phyloP scores from a whole-genome alignment of 2,329 filamentous ascomycete genomes.

The Cadophora sp. region DNA sequence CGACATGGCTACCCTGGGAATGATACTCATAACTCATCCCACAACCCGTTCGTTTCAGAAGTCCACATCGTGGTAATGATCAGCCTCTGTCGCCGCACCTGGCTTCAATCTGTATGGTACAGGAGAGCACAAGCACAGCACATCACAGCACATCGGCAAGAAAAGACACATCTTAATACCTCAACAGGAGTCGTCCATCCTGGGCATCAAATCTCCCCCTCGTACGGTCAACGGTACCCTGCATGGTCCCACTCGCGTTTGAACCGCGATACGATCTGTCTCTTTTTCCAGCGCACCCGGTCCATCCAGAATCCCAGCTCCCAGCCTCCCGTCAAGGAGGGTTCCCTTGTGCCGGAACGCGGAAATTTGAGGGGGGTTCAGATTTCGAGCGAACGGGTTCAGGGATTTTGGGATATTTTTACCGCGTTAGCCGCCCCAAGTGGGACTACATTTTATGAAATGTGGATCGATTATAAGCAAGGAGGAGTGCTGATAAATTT shows the following conservation, averaged over 20 bases:
- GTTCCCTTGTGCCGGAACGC: conserved; percentile 14
- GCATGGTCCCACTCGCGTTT: background rate
- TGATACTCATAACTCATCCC: conserved; percentile 19
- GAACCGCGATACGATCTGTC: conserved; percentile 8
- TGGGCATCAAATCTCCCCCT: conserved; percentile 4
- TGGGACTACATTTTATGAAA: background rate
- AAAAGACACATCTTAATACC: background rate
- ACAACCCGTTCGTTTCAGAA: conserved; percentile 28
- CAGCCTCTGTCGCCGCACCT: conserved; percentile 12
- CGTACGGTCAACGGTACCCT: conserved; percentile 1
- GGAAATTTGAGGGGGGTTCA: conserved; percentile 14
- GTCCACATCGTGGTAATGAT: conserved; percentile 23
- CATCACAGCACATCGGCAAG: background rate
- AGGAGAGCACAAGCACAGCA: conserved; percentile 17
- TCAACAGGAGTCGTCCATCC: background rate
- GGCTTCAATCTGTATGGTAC: background rate
- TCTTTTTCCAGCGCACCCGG: background rate
- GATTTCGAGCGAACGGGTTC: background rate
- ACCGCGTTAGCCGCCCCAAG: conserved; percentile 12
- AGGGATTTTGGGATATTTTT: background rate
- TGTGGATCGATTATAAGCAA: background rate
- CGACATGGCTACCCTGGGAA: conserved; percentile 3
- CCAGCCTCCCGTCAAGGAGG: conserved; percentile 13
- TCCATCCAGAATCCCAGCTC: conserved; percentile 2
- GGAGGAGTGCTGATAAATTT: background rate